Base-by-base conservation (phyloP, 345 rosid genomes). In the Xanthoceras sorbifolium region DNA sequence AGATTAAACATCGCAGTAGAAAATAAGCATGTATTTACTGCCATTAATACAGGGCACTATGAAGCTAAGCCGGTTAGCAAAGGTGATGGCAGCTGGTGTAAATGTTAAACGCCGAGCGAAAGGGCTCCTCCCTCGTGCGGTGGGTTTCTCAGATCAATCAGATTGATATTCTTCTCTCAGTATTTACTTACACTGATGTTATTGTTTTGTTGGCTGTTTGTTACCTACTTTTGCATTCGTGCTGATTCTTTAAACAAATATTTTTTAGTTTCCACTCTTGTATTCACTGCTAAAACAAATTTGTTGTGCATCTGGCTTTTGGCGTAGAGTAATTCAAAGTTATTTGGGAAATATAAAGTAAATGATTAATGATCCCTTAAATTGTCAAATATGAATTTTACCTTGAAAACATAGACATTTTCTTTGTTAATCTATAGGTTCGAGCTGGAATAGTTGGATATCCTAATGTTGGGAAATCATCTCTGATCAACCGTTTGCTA, bases 381-480 rank as follows among this genome's bases (percentile, higher is more conserved):
- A 22, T 71, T 73, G 38, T 62, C 28, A 0, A 34, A 28, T 40
- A 42, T 61, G 23, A 73, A 22, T 29, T 44, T 44, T 34, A 29
- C n/a, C 26, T 72, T 60, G 40, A 38, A 40, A 40, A 17, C 14
- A 38, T 64, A 57, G 52, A 54, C 46, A 17, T 17, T 4, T 64
- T 15, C 55, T 77, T 42, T 48, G 6, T 15, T 40, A 62, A 69
- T 48, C 22, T 77, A 23, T 85, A 93, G 98, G 97, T 93, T 78
- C 90, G 98, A 70, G 99, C 99, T 86, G 99, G 97, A 72, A 86
- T 95, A 67, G 94, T 93, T 77, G 99, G 99, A 78, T 93, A 91
- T 69, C 99, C 99, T 64, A 95, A 95, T 90, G 99, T 95, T 36
- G 98, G 97, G 74, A 95, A 95, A 80, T 95, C 98, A 69, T 95